Conservation (phyloP, 1,139 yeast species). For the Taphrina betulina region DNA sequence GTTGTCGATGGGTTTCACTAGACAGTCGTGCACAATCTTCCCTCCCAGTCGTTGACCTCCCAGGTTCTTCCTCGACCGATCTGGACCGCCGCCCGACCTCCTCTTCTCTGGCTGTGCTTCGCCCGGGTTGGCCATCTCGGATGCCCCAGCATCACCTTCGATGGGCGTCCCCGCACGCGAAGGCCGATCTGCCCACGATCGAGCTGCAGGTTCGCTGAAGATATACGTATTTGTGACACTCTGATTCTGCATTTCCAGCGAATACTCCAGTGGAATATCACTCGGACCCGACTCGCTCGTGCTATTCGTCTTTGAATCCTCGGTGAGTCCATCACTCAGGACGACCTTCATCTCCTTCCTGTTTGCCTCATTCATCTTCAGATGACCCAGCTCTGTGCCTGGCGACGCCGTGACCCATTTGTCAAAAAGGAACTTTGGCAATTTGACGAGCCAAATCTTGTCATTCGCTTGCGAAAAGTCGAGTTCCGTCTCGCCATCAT, state of each 20-base stretch:
- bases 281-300: not conserved
- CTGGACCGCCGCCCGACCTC: constrained; percentile 22
- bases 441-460: constrained; percentile 86
- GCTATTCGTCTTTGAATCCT: not conserved
- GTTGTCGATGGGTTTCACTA: constrained; percentile 33
- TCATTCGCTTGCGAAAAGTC: constrained; percentile 45
- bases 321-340: not conserved
- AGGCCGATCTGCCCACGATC: constrained; percentile 31
- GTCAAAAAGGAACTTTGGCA: constrained; percentile 83
- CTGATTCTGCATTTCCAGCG: constrained; percentile 70
- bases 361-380: constrained; percentile 26
- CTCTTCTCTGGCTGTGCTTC: constrained; percentile 1
- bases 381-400: constrained; percentile 31
- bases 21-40: constrained; percentile 70
- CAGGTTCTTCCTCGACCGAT: constrained; percentile 48
- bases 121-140: not conserved
- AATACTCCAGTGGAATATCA: constrained; percentile 79
- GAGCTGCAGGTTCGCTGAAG: constrained; percentile 75
- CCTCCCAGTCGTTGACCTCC: constrained; percentile 69
- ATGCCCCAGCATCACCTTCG: not conserved
- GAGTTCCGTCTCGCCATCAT: constrained; percentile 46
- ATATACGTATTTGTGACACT: constrained; percentile 78
- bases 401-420: constrained; percentile 59
- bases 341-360: constrained; percentile 30
- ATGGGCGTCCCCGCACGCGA: constrained; percentile 7